These are phyloP conservation scores for Lactuca saligna DNA, from an alignment of 129 eudicot genomes.

Conservation along the genomic window DNA sequence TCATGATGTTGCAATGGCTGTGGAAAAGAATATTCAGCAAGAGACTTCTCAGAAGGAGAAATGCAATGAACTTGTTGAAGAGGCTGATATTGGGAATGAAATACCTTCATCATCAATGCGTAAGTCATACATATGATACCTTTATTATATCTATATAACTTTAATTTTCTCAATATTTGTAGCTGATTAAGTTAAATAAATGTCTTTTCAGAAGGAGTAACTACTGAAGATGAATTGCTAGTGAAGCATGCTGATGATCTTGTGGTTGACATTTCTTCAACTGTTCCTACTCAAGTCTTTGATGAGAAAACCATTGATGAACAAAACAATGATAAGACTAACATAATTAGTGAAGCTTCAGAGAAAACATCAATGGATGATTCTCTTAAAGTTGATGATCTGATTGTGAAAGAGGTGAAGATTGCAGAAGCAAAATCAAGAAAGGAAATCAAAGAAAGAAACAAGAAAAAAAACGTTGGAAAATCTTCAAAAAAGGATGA, in stretches of 20 bases:
- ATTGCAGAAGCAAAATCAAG: constrained; percentile 10
- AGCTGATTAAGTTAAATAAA: no score
- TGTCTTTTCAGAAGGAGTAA: constrained; percentile 7
- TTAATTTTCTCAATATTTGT: background rate
- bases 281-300: constrained; percentile 15
- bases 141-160: background rate
- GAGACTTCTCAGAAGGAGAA: constrained; percentile 20
- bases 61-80: constrained; percentile 14
- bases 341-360: constrained; percentile 4
- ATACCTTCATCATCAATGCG: constrained; percentile 29
- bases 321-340: background rate
- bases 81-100: constrained; percentile 19
- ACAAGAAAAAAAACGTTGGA: constrained; percentile 23
- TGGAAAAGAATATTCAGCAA: constrained; percentile 18
- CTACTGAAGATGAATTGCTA: constrained; percentile 25
- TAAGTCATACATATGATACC: constrained; percentile 27
- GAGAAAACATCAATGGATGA: constrained; percentile 18
- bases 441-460: constrained; percentile 20
- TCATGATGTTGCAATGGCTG: constrained; percentile 15
- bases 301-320: constrained; percentile 18
- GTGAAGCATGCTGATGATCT: constrained; percentile 15
- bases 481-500: constrained; percentile 25
- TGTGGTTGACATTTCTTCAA: constrained; percentile 16
- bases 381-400: constrained; percentile 18
- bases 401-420: constrained; percentile 25